A percentile compares a stretch with the other conserved stretches of the same genome.
phyloP scores from a whole-genome alignment of 495 filamentous ascomycete genomes.

The Bacidia rubella region DNA sequence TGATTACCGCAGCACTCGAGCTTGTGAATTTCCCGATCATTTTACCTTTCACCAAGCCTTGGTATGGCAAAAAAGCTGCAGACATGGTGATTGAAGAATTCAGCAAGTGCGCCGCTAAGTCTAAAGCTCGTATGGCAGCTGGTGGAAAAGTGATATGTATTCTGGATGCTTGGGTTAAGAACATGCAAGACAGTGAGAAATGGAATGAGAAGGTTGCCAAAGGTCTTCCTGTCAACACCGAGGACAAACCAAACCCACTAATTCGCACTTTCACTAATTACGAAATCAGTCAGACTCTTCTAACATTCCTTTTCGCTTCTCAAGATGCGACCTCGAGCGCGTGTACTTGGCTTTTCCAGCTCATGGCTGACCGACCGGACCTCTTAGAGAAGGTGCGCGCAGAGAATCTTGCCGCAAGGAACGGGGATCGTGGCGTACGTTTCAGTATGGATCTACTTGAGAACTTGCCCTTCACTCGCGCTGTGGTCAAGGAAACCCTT shows the following conservation, averaged over 20 bases:
- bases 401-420: conserved; percentile 69
- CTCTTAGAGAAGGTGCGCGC: conserved; percentile 80
- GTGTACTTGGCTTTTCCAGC: conserved; percentile 87
- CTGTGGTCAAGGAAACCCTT: conserved; percentile 83
- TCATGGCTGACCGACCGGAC: conserved; percentile 87
- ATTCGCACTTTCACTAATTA: conserved; percentile 81
- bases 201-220: conserved; percentile 62
- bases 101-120: conserved; percentile 80
- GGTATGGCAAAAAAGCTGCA: conserved; percentile 93
- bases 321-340: conserved; percentile 94
- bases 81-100: conserved; percentile 88
- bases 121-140: conserved; percentile 81
- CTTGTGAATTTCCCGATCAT: conserved; percentile 98
- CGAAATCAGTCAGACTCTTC: conserved; percentile 88
- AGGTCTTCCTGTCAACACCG: conserved; percentile 49
- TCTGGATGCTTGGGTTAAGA: conserved; percentile 84
- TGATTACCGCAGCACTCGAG: conserved; percentile 89
- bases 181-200: conserved; percentile 66
- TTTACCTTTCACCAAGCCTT: conserved; percentile 86
- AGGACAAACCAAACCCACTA: conserved; percentile 68
- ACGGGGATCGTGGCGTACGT: conserved; percentile 57
- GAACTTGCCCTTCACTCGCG: conserved; percentile 78
- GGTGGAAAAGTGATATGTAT: conserved; percentile 82
- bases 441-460: conserved; percentile 77
- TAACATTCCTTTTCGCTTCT: conserved; percentile 96